A percentile compares a stretch with the other conserved stretches of the same genome.
phyloP scores from a whole-genome alignment of 2,329 filamentous ascomycete genomes.

The Phyllosticta citrichinensis region DNA sequence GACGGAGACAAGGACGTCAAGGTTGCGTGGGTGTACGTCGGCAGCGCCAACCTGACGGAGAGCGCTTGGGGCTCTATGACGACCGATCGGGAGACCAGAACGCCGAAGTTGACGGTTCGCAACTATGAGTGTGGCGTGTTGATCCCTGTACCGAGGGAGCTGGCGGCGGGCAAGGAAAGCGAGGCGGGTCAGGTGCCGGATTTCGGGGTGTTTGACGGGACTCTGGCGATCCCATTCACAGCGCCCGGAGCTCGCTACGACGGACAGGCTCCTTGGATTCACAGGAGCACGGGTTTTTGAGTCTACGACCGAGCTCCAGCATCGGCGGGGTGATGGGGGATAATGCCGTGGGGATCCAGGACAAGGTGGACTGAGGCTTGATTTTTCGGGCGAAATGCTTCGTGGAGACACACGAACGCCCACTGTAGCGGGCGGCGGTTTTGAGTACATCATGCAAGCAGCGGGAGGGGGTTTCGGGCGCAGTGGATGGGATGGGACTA shows the following conservation, averaged over 20 bases:
- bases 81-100: slow-evolving; percentile 55
- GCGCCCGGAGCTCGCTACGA: slow-evolving; percentile 46
- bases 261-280: slow-evolving; percentile 34
- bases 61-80: slow-evolving; percentile 83
- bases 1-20: slow-evolving; percentile 16
- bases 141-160: slow-evolving; percentile 43
- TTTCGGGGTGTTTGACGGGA: slow-evolving; percentile 41
- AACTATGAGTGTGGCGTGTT: slow-evolving; percentile 97
- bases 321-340: background rate
- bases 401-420: background rate
- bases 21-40: slow-evolving; percentile 70
- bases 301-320: background rate
- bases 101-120: slow-evolving; percentile 67
- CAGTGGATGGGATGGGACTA: background rate
- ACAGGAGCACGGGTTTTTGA: slow-evolving; percentile 11
- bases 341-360: background rate
- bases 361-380: background rate
- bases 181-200: slow-evolving; percentile 23
- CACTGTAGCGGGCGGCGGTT: background rate
- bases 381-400: background rate
- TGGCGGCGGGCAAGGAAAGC: slow-evolving; percentile 11
- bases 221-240: slow-evolving; percentile 55
- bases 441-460: background rate
- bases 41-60: slow-evolving; percentile 86
- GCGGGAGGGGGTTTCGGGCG: background rate